phyloP scores from a whole-genome alignment of 164 flowering plant genomes.

The Vitis riparia region DNA sequence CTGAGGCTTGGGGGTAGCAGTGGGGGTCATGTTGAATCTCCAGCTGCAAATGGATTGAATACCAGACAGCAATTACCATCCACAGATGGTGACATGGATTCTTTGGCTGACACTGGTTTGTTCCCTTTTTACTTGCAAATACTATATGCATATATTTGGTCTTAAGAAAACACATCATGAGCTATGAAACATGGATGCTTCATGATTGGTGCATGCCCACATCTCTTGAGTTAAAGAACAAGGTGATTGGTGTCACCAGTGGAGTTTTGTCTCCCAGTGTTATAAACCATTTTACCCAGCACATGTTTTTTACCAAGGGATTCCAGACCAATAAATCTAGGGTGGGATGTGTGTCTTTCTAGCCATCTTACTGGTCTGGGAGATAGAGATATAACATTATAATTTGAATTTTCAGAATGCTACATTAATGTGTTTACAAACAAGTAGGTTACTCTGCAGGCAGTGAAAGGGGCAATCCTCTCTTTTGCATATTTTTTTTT shows the following conservation, averaged over 20 bases:
- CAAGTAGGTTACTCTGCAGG: no score
- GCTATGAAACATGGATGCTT: no score
- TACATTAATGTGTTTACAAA: no score
- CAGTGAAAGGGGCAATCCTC: no score
- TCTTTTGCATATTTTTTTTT: not conserved
- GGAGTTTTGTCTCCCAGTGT: not conserved
- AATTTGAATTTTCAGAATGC: no score
- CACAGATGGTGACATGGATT: conserved; percentile 50
- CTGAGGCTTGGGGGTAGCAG: conserved; percentile 79
- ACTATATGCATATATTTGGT: not conserved
- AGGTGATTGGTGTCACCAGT: not conserved
- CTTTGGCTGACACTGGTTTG: conserved; percentile 67
- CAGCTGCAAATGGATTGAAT: conserved; percentile 40
- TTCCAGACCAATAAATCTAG: no score
- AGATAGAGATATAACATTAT: no score
- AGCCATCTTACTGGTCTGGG: no score
- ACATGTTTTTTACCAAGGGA: no score
- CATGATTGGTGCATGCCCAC: not conserved
- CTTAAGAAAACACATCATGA: not conserved
- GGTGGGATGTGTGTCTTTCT: no score
- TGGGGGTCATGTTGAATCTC: conserved; percentile 41
- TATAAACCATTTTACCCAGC: no score
- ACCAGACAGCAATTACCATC: conserved; percentile 43
- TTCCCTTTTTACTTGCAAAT: conserved; percentile 12
- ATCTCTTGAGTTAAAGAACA: not conserved